Conservation (phyloP, 352 stramenopile genomes). For the Pilasporangium apinafurcum region DNA sequence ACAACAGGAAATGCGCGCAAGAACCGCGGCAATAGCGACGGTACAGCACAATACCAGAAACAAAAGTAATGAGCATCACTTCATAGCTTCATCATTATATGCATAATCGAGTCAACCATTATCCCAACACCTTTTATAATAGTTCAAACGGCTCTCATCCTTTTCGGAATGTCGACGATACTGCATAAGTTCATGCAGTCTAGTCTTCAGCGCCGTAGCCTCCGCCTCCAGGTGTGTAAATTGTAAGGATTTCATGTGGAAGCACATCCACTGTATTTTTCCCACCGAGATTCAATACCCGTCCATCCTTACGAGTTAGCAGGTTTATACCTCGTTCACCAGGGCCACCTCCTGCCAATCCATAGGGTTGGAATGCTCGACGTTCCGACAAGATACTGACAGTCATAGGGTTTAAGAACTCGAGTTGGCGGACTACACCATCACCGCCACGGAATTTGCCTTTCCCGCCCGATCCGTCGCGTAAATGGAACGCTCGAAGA, state of each 20-base stretch:
- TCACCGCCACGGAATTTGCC: conserved; percentile 92
- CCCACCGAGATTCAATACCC: conserved; percentile 75
- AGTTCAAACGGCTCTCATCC: too few relatives aligned
- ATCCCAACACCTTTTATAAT: too few relatives aligned
- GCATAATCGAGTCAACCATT: too few relatives aligned
- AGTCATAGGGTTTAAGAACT: conserved; percentile 92
- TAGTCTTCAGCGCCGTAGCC: conserved; percentile 76
- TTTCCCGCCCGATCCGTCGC: conserved; percentile 84
- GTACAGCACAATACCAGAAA: too few relatives aligned
- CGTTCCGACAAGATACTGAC: conserved; percentile 98
- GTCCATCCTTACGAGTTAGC: conserved; percentile 64
- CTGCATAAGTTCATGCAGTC: conserved; percentile 1
- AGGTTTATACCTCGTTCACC: conserved; percentile 93
- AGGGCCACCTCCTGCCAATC: conserved; percentile 88
- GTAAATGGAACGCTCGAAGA: conserved; percentile 80
- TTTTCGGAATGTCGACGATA: too few relatives aligned
- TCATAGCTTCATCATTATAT: too few relatives aligned
- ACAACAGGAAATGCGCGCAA: conserved; percentile 2
- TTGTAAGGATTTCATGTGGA: conserved; percentile 91
- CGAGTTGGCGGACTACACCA: conserved; percentile 94
- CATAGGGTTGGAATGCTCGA: conserved; percentile 93
- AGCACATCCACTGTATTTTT: conserved; percentile 94
- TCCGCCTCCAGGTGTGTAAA: conserved; percentile 95
- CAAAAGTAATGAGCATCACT: too few relatives aligned
- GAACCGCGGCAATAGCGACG: too few relatives aligned